phyloP scores from a whole-genome alignment of 148 eudicot genomes.

The Fagopyrum tataricum region DNA sequence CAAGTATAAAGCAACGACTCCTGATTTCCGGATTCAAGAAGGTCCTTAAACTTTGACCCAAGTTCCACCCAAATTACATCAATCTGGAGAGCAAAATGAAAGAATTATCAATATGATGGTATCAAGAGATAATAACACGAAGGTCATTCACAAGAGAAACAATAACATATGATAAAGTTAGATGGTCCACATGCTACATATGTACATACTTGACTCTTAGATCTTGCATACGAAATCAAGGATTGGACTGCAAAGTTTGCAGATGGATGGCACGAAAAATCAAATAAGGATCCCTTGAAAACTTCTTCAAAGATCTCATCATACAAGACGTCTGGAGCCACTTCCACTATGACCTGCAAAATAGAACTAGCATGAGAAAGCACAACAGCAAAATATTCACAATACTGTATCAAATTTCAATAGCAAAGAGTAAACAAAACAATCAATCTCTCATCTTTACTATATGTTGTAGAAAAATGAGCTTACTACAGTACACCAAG shows the following conservation, averaged over 20 bases:
- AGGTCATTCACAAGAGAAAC: background rate
- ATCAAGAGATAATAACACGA: background rate
- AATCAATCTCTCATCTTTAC: too few relatives aligned
- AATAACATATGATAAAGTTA: background rate
- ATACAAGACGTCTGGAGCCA: slow-evolving; percentile 70
- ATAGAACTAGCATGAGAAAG: slow-evolving; percentile 4
- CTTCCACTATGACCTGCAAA: slow-evolving; percentile 81
- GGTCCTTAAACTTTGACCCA: slow-evolving; percentile 61
- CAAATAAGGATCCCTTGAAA: slow-evolving; percentile 58
- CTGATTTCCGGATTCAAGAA: slow-evolving; percentile 59
- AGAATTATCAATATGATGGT: background rate
- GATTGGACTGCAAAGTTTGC: slow-evolving; percentile 90
- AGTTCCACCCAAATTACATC: slow-evolving; percentile 70
- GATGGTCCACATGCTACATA: background rate
- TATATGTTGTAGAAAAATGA: too few relatives aligned
- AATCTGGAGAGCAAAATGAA: slow-evolving; percentile 38
- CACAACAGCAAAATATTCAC: background rate
- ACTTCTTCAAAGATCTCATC: slow-evolving; percentile 53
- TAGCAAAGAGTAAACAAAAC: background rate
- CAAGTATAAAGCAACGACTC: slow-evolving; percentile 80
- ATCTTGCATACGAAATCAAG: slow-evolving; percentile 70
- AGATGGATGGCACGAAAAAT: slow-evolving; percentile 53
- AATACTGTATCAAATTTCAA: background rate
- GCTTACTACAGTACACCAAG: too few relatives aligned
- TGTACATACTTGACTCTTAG: slow-evolving; percentile 58